A percentile compares a stretch with the other conserved stretches of the same genome.
These are phyloP conservation scores for Juglanconis sp. DNA, from an alignment of 2,329 filamentous ascomycete genomes.

Conservation along the genomic window DNA sequence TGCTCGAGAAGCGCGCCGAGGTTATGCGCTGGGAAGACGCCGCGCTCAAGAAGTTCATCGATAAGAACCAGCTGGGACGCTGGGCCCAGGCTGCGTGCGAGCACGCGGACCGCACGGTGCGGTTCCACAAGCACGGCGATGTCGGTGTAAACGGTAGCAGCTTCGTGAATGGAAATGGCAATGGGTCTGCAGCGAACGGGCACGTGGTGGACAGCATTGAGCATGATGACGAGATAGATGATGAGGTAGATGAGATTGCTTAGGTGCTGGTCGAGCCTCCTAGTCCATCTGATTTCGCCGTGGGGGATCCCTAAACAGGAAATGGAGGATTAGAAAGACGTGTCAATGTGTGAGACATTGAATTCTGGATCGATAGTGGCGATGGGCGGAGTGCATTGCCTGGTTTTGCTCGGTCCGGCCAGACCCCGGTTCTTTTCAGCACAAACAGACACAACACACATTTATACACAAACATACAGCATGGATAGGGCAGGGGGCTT, in stretches of 20 bases:
- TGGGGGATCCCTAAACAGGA: neutral
- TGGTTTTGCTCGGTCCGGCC: neutral
- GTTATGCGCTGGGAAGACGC: constrained; percentile 73
- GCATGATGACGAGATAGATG: constrained; percentile 9
- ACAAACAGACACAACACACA: neutral
- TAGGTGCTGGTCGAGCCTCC: neutral
- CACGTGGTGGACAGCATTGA: constrained; percentile 12
- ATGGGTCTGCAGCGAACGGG: constrained; percentile 1
- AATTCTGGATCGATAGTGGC: neutral
- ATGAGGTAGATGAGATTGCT: constrained; percentile 9
- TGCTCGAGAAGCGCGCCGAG: constrained; percentile 64
- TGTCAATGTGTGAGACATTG: neutral
- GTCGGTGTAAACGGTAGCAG: constrained; percentile 4
- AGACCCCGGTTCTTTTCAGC: too few relatives aligned
- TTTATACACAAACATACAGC: neutral
- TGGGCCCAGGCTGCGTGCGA: constrained; percentile 53
- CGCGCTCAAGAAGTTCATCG: constrained; percentile 60
- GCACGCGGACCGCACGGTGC: constrained; percentile 28
- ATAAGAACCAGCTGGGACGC: constrained; percentile 64
- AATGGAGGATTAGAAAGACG: neutral
- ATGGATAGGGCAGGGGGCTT: neutral
- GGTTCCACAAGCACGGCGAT: constrained; percentile 1
- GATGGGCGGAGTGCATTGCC: neutral
- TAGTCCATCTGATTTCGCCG: neutral
- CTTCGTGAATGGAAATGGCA: constrained; percentile 4